These are phyloP conservation scores for Davidsoniella virescens DNA, from an alignment of 2,329 filamentous ascomycete species.

Conservation along the genomic window DNA sequence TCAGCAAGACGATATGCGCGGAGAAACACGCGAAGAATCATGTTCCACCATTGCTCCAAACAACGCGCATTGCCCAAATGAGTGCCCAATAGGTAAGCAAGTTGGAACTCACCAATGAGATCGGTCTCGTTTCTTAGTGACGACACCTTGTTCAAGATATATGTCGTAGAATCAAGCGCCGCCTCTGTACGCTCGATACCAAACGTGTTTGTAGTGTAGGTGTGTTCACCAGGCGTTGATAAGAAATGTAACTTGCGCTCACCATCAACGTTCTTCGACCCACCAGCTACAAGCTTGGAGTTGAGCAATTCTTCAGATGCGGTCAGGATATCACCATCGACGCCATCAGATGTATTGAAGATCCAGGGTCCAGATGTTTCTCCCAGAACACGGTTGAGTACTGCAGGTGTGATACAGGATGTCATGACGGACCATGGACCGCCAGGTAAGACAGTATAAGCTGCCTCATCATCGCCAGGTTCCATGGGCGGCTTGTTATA, in stretches of 20 bases:
- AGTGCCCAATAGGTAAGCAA: slow-evolving; percentile 40
- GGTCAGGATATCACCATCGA: slow-evolving; percentile 27
- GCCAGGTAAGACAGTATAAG: slow-evolving; percentile 17
- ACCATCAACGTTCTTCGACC: slow-evolving; percentile 18
- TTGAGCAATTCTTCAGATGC: slow-evolving; percentile 26
- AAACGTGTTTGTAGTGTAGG: slow-evolving; percentile 24
- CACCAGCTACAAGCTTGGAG: slow-evolving; percentile 20
- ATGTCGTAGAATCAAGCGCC: slow-evolving; percentile 31
- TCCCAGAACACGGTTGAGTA: slow-evolving; percentile 33
- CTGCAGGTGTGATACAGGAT: slow-evolving; percentile 26
- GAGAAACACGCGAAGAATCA: slow-evolving; percentile 34
- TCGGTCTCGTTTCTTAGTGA: slow-evolving; percentile 21
- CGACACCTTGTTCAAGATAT: slow-evolving; percentile 21
- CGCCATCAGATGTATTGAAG: slow-evolving; percentile 36
- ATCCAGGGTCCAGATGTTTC: slow-evolving; percentile 29
- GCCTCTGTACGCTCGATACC: slow-evolving; percentile 26
- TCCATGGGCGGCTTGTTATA: slow-evolving; percentile 23
- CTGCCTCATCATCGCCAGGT: slow-evolving; percentile 14
- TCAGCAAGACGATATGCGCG: slow-evolving; percentile 30
- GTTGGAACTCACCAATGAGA: slow-evolving; percentile 43
- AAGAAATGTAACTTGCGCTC: slow-evolving; percentile 31
- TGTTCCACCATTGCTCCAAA: slow-evolving; percentile 45
- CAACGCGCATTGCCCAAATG: slow-evolving; percentile 42
- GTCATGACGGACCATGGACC: slow-evolving; percentile 37
- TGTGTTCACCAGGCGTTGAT: slow-evolving; percentile 27